Evolutionary conservation across 495 filamentous ascomycete genomes (phyloP).

Genomic region (Platismatia glauca): DNA sequence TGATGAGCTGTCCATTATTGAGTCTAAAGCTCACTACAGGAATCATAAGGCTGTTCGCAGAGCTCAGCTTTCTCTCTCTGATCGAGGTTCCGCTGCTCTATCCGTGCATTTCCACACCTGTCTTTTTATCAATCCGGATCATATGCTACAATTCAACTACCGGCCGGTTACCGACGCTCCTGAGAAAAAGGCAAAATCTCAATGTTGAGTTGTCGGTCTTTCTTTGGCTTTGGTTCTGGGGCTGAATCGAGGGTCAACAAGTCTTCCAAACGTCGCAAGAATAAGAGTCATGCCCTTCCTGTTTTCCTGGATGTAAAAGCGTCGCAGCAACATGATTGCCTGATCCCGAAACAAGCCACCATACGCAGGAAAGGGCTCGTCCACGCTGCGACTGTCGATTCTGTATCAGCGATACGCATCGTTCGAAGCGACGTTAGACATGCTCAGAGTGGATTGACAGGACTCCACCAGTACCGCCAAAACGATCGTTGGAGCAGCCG

Average conservation of each 20-base stretch:
- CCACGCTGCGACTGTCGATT: slow-evolving; percentile 44
- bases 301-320: slow-evolving; percentile 97
- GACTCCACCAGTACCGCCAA: slow-evolving; percentile 91
- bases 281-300: slow-evolving; percentile 52
- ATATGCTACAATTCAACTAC: neutral
- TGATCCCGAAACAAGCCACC: slow-evolving; percentile 81
- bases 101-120: neutral
- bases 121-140: neutral
- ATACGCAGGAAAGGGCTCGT: slow-evolving; percentile 63
- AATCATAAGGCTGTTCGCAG: neutral
- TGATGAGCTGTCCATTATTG: neutral
- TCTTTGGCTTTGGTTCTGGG: slow-evolving; percentile 52
- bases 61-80: neutral
- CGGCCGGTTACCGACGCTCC: neutral
- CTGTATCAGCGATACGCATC: slow-evolving; percentile 10
- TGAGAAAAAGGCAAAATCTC: slow-evolving; percentile 20
- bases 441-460: slow-evolving; percentile 74
- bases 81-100: neutral
- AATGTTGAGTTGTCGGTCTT: slow-evolving; percentile 42
- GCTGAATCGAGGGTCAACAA: slow-evolving; percentile 31
- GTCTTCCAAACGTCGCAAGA: slow-evolving; percentile 1
- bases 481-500: slow-evolving; percentile 91
- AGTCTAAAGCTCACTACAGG: neutral
- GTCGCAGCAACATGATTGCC: slow-evolving; percentile 78
- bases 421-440: slow-evolving; percentile 13